phyloP scores from a whole-genome alignment of 2,329 filamentous ascomycete species.

The Arthrinium puccinioides region DNA sequence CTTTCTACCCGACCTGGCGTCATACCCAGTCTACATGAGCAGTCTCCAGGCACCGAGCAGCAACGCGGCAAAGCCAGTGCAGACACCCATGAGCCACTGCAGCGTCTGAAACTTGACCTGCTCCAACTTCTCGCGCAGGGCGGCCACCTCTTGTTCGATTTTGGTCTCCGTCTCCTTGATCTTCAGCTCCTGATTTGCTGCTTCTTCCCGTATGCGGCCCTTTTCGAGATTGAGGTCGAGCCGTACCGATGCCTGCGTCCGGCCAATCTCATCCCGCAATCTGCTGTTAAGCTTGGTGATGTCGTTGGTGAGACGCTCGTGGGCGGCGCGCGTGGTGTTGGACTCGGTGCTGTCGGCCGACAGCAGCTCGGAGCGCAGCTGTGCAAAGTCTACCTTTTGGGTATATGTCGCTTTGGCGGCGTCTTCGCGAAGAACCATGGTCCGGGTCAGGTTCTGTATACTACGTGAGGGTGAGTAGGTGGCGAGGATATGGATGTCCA shows the following conservation, averaged over 20 bases:
- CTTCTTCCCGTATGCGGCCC: slow-evolving; percentile 91
- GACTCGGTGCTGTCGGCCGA: slow-evolving; percentile 88
- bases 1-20: too few relatives aligned
- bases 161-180: slow-evolving; percentile 98
- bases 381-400: slow-evolving; percentile 24
- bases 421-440: slow-evolving; percentile 96
- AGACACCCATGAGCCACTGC: slow-evolving; percentile 93
- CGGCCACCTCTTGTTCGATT: slow-evolving; percentile 95
- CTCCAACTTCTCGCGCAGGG: slow-evolving; percentile 84
- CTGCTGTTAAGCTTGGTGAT: slow-evolving; percentile 87
- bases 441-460: slow-evolving; percentile 94
- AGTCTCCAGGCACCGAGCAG: slow-evolving; percentile 64
- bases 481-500: too few relatives aligned
- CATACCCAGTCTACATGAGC: slow-evolving; percentile 44
- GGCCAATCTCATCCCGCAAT: slow-evolving; percentile 85
- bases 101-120: slow-evolving; percentile 96
- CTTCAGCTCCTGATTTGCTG: slow-evolving; percentile 92
- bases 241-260: slow-evolving; percentile 87
- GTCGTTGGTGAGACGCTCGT: slow-evolving; percentile 91
- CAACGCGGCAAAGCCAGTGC: slow-evolving; percentile 59
- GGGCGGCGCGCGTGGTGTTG: slow-evolving; percentile 77
- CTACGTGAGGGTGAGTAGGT: slow-evolving; percentile 30
- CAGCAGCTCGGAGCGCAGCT: slow-evolving; percentile 42
- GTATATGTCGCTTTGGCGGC: slow-evolving; percentile 72
- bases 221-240: slow-evolving; percentile 95